Evolutionary conservation across 1,284 basidiomycete species (phyloP).

Genomic region (Ustilago shanxiensis): DNA sequence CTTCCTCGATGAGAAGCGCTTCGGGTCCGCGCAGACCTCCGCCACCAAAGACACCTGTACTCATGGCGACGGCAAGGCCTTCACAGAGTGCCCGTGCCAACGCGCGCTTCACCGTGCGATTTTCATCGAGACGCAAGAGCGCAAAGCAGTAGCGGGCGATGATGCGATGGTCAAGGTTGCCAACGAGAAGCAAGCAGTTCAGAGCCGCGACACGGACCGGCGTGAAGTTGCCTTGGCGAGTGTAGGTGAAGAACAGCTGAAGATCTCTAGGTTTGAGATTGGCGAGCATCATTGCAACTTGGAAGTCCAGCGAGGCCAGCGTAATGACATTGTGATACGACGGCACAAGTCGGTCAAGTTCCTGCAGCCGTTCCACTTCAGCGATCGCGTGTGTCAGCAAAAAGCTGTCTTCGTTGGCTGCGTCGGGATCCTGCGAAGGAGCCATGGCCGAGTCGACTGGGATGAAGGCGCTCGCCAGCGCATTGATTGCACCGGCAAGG

Average conservation of each 20-base stretch:
- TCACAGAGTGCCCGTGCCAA: slow-evolving; percentile 88
- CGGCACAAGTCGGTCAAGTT: slow-evolving; percentile 93
- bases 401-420: slow-evolving; percentile 54
- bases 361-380: slow-evolving; percentile 86
- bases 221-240: slow-evolving; percentile 81
- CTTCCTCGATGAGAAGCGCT: slow-evolving; percentile 55
- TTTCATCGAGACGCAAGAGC: slow-evolving; percentile 89
- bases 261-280: slow-evolving; percentile 83
- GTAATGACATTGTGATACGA: slow-evolving; percentile 95
- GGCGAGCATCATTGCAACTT: slow-evolving; percentile 53
- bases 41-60: slow-evolving; percentile 85
- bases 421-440: slow-evolving; percentile 50
- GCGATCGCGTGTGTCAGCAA: slow-evolving; percentile 54
- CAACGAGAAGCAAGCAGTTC: slow-evolving; percentile 90
- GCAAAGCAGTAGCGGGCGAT: slow-evolving; percentile 89
- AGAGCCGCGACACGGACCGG: slow-evolving; percentile 92
- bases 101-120: slow-evolving; percentile 83
- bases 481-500: slow-evolving; percentile 86
- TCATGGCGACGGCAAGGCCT: slow-evolving; percentile 85
- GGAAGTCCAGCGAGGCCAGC: slow-evolving; percentile 74
- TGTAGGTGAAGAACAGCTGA: slow-evolving; percentile 86
- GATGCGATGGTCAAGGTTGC: slow-evolving; percentile 74
- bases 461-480: slow-evolving; percentile 82
- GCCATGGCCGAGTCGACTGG: slow-evolving; percentile 58
- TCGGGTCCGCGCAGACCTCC: slow-evolving; percentile 47